Conservation (phyloP, 2,329 filamentous ascomycete species). For the Plectosphaerella plurivora region DNA sequence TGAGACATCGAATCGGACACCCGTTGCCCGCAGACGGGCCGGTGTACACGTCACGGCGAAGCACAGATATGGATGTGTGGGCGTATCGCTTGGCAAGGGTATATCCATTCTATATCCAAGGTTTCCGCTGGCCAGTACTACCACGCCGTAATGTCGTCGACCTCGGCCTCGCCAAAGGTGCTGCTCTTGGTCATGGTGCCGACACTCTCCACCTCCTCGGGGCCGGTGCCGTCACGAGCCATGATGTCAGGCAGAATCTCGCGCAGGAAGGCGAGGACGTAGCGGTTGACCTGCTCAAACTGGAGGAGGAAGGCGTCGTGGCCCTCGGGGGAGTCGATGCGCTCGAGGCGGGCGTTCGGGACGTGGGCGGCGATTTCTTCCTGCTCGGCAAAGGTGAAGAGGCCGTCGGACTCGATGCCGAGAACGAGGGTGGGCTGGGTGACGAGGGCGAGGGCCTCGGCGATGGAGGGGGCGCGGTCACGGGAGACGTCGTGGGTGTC, state of each 20-base stretch:
- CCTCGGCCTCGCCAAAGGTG: slow-evolving; percentile 88
- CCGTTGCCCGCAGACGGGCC: too few relatives aligned
- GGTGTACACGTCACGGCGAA: too few relatives aligned
- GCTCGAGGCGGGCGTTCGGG: slow-evolving; percentile 70
- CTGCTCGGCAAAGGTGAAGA: slow-evolving; percentile 97
- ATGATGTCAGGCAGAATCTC: slow-evolving; percentile 87
- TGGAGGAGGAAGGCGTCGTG: slow-evolving; percentile 96
- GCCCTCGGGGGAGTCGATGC: slow-evolving; percentile 89
- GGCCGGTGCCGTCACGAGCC: slow-evolving; percentile 49
- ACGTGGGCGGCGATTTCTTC: slow-evolving; percentile 83
- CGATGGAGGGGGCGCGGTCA: slow-evolving; percentile 62
- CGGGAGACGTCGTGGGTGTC: slow-evolving; percentile 95
- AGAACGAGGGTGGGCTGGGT: slow-evolving; percentile 87
- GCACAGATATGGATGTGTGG: too few relatives aligned
- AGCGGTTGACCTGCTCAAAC: slow-evolving; percentile 93
- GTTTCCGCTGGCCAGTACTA: slow-evolving; percentile 32
- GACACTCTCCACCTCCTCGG: slow-evolving; percentile 43
- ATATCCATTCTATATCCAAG: too few relatives aligned
- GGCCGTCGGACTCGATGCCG: slow-evolving; percentile 90
- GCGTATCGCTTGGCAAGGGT: too few relatives aligned
- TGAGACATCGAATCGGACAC: too few relatives aligned
- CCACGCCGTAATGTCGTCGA: slow-evolving; percentile 95
- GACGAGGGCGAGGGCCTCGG: slow-evolving; percentile 74
- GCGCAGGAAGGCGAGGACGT: slow-evolving; percentile 78
- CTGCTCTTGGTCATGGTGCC: slow-evolving; percentile 75